These are phyloP conservation scores for Saccharomyces kudriavzevii DNA, from an alignment of 805 yeast genomes.

Conservation along the genomic window DNA sequence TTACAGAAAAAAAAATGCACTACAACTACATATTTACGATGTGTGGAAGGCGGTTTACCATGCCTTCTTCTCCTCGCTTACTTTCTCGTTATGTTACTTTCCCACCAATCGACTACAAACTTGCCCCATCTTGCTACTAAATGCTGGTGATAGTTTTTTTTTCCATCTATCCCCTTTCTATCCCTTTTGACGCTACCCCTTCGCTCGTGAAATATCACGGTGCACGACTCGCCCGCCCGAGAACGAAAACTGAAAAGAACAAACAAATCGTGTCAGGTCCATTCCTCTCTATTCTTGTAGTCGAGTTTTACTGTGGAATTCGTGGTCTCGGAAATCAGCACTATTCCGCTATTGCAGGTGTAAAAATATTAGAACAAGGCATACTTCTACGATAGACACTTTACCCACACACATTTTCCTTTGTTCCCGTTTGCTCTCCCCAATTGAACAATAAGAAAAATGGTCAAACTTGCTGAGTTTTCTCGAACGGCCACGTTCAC, in stretches of 20 bases:
- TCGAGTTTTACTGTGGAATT: neutral
- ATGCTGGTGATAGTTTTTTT: neutral
- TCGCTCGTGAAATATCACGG: neutral
- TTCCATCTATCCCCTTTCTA: neutral
- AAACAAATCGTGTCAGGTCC: neutral
- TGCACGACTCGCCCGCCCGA: neutral
- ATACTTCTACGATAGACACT: neutral
- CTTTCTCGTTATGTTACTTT: too few relatives aligned
- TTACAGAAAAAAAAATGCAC: too few relatives aligned
- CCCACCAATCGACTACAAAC: neutral
- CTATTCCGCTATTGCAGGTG: neutral
- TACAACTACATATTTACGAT: neutral
- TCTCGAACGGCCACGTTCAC: slow-evolving; percentile 89
- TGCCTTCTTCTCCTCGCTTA: neutral
- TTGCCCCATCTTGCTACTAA: neutral
- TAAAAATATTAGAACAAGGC: neutral
- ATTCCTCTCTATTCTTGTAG: neutral
- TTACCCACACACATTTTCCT: neutral
- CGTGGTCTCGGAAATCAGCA: neutral
- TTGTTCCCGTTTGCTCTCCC: neutral
- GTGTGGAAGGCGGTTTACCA: neutral
- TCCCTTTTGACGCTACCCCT: neutral
- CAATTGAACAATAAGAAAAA: slow-evolving; percentile 15
- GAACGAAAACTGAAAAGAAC: neutral
- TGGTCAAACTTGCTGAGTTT: slow-evolving; percentile 82